These are phyloP conservation scores for Mimosa pudica DNA, from an alignment of 306 rosid species.

Conservation along the genomic window DNA sequence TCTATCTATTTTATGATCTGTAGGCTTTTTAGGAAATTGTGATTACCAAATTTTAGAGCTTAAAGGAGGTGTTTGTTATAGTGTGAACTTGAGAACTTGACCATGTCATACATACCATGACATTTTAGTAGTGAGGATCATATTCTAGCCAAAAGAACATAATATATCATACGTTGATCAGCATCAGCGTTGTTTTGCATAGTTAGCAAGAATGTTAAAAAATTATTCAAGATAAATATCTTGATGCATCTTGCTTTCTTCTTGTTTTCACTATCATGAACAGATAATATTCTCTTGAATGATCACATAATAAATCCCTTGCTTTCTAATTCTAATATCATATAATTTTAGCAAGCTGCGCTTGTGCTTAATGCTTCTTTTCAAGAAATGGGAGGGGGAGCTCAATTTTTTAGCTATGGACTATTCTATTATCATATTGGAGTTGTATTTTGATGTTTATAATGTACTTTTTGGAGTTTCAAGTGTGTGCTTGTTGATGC, in stretches of 20 bases:
- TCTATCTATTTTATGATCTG: neutral
- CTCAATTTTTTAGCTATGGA: neutral
- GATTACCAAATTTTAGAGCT: neutral
- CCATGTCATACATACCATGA: neutral
- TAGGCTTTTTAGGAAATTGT: neutral
- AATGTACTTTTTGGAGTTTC: neutral
- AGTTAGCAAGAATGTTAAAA: too few relatives aligned
- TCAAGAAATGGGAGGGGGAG: neutral
- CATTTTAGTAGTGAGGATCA: too few relatives aligned
- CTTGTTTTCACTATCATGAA: constrained; percentile 11
- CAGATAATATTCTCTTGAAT: neutral
- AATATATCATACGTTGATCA: too few relatives aligned
- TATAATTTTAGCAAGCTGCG: constrained; percentile 77
- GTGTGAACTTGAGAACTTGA: neutral
- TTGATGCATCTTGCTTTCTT: too few relatives aligned
- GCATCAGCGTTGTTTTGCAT: too few relatives aligned
- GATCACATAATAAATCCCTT: neutral
- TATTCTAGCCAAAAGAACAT: too few relatives aligned
- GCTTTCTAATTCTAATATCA: neutral
- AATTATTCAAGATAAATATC: too few relatives aligned
- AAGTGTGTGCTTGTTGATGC: neutral
- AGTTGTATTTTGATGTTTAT: neutral
- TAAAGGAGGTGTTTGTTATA: neutral
- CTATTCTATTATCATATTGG: neutral
- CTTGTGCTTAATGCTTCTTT: constrained; percentile 98